These are phyloP conservation scores for Xylaria arbuscula DNA, from an alignment of 2,329 filamentous ascomycete species.

Conservation along the genomic window DNA sequence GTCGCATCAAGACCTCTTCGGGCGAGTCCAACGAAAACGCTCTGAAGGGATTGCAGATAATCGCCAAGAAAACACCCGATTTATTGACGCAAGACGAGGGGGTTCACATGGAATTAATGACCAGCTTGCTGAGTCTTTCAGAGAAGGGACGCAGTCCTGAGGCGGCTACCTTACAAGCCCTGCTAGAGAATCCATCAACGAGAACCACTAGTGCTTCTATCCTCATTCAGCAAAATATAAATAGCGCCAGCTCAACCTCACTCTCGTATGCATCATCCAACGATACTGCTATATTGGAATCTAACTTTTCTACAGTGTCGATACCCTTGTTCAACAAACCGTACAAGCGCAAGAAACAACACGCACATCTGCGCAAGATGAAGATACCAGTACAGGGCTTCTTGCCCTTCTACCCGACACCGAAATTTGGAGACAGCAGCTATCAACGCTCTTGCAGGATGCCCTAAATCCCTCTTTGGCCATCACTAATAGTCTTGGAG, in stretches of 20 bases:
- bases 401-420: constrained; percentile 69
- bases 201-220: constrained; percentile 59
- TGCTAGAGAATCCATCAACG: constrained; percentile 59
- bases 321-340: constrained; percentile 65
- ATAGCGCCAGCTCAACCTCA: constrained; percentile 60
- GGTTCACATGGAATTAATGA: constrained; percentile 62
- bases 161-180: constrained; percentile 56
- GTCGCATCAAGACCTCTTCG: constrained; percentile 37
- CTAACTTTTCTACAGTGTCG: constrained; percentile 55
- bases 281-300: constrained; percentile 4
- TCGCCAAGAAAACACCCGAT: constrained; percentile 58
- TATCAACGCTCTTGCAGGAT: constrained; percentile 65
- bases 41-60: constrained; percentile 60
- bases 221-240: constrained; percentile 67
- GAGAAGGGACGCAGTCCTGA: constrained; percentile 59
- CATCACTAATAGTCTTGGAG: constrained; percentile 78
- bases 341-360: constrained; percentile 53
- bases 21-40: constrained; percentile 45
- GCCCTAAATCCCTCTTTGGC: constrained; percentile 72
- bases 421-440: constrained; percentile 72
- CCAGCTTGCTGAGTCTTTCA: constrained; percentile 64
- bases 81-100: constrained; percentile 59
- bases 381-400: constrained; percentile 26
- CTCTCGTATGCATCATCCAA: constrained; percentile 57
- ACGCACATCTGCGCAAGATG: constrained; percentile 51